Percentiles rank a stretch among this genome's conserved stretches.
Conservation (phyloP, 805 yeast genomes). For the Wickerhamomyces subpelliculosus region DNA sequence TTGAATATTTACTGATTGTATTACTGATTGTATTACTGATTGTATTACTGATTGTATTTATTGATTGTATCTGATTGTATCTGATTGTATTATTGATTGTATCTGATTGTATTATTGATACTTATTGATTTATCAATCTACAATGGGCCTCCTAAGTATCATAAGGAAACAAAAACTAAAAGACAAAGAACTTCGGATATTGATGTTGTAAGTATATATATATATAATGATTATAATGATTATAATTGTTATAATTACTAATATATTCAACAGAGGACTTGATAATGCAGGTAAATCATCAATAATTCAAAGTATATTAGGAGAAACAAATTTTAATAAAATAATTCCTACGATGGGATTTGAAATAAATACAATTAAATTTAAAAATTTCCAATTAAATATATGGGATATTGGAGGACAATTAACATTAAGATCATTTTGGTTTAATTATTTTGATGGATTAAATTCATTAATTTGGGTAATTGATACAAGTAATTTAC, state of each 20-base stretch:
- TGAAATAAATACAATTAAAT: constrained; percentile 55
- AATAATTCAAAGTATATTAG: constrained; percentile 53
- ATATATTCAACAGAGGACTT: constrained; percentile 42
- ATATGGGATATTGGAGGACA: constrained; percentile 96
- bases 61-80: too few species aligned
- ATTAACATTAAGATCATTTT: constrained; percentile 70
- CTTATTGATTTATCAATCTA: too few species aligned
- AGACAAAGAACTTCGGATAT: constrained; percentile 67
- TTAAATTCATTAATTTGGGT: constrained; percentile 80
- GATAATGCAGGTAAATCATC: constrained; percentile 94
- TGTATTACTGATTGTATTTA: too few species aligned
- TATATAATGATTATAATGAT: not conserved
- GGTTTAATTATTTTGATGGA: constrained; percentile 89
- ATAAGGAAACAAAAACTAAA: constrained; percentile 77
- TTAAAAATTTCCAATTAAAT: constrained; percentile 35
- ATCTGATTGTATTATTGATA: too few species aligned
- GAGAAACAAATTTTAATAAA: constrained; percentile 38
- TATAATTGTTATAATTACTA: not conserved
- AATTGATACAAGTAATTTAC: constrained; percentile 56
- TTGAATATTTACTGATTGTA: too few species aligned
- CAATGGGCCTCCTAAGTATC: constrained; percentile 79
- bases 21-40: too few species aligned
- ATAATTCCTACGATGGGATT: constrained; percentile 91
- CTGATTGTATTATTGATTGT: too few species aligned
- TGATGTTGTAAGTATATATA: constrained; percentile 41